Base-by-base conservation (phyloP, 2,329 filamentous ascomycete genomes). In the Fusarium kyushuense region DNA sequence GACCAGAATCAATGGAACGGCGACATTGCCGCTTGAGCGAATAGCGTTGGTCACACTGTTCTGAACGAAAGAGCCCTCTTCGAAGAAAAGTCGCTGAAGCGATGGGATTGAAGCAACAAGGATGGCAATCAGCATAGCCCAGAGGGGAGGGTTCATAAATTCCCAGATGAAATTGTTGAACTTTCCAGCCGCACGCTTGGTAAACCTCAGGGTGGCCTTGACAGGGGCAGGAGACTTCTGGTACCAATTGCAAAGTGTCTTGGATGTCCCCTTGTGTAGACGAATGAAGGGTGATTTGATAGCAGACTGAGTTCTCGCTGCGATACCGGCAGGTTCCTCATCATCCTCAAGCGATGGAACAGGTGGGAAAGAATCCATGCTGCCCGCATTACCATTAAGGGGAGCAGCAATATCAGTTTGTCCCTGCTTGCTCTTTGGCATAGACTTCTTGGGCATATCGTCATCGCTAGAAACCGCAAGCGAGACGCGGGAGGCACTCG, bases 61-160 rank as follows among this genome's bases (percentile, higher is more conserved):
- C 78, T 92, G 91, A 72, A 99, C 83, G 75, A 99, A 97, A 0
- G 94, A 94, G 19, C 92, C 95, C 36, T 94, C 89, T 53, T 90
- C 85, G 80, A 98, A 99, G 82, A 99, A 97, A 19, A 96, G 81
- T 40, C 85, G 83, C 78, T 99, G 95, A 10, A 99, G 86, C 2
- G 83, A 76, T 0, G 96, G 96, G 8, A 97, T 87, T 1, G 94
- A 97, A 4, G 96, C 96, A 8, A 99, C 92, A 51, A 97, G 81
- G 45, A 98, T 90, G n/a, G 96, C 93, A 38, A 90, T 83, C 33
- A 98, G 83, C 96, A 99, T 98, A 30, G 96, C 94, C 94, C 94
- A 98, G 27, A 99, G 89, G 1, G 96, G 96, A 41, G 96, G 95
- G 79, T 98, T 98, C 95, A 99, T 98, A 78, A 97, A 97, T 47